A percentile compares a stretch with the other conserved stretches of the same genome.
Evolutionary conservation across 371 early-diverging fungal species (phyloP).

Genomic region (Rhizomucor miehei): DNA sequence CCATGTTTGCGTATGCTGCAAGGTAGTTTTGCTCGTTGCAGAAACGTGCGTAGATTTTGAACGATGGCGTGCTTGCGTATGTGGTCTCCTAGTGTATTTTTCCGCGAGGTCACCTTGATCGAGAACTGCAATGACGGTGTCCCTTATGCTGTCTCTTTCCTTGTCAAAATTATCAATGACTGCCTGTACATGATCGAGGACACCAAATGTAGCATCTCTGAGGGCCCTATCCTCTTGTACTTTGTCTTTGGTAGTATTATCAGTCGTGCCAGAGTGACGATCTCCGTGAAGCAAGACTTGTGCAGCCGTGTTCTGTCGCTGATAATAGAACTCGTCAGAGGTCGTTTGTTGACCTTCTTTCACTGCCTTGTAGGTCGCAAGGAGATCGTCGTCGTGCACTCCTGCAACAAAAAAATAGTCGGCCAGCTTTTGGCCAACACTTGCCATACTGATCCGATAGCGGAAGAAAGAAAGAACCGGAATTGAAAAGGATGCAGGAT

Average conservation of each 20-base stretch:
- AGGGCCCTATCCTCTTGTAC: neutral
- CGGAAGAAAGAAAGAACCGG: too few relatives aligned
- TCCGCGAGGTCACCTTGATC: conserved; percentile 48
- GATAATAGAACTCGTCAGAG: conserved; percentile 25
- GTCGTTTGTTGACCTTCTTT: conserved; percentile 18
- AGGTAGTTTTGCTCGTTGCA: neutral
- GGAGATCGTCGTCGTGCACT: conserved; percentile 33
- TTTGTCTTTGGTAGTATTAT: neutral
- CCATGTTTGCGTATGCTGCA: conserved; percentile 1
- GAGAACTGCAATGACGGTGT: conserved; percentile 55
- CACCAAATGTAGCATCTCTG: conserved; percentile 12
- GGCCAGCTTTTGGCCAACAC: conserved; percentile 15
- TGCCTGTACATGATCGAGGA: conserved; percentile 44
- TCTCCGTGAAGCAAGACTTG: too few relatives aligned
- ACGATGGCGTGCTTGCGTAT: too few relatives aligned
- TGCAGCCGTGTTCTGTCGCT: conserved; percentile 23
- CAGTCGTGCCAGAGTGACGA: neutral
- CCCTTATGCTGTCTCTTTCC: conserved; percentile 44
- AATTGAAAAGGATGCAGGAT: too few relatives aligned
- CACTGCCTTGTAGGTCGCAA: conserved; percentile 29
- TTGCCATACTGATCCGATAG: too few relatives aligned
- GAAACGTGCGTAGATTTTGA: neutral
- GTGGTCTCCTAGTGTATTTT: conserved; percentile 10
- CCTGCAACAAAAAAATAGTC: conserved; percentile 53
- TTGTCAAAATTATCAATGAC: conserved; percentile 51